Conservation (phyloP, 306 rosid genomes). For the Astragalus membranaceus region DNA sequence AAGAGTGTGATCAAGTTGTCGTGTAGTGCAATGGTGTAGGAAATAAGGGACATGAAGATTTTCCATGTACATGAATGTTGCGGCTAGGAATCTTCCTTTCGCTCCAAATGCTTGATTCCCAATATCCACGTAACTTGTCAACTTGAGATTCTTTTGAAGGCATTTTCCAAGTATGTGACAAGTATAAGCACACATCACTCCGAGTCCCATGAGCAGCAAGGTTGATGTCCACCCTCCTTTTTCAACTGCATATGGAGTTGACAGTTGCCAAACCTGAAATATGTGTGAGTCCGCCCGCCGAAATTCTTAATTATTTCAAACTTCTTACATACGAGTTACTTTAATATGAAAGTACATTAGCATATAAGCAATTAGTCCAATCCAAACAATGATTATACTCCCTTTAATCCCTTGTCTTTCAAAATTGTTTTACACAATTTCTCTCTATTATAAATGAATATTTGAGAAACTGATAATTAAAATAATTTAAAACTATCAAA, state of each 20-base stretch:
- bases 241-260: constrained; percentile 66
- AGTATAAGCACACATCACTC: constrained; percentile 41
- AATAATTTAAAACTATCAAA: too few species aligned
- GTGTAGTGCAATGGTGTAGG: constrained; percentile 76
- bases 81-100: constrained; percentile 44
- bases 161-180: constrained; percentile 57
- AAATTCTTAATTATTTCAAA: too few species aligned
- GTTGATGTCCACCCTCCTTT: constrained; percentile 59
- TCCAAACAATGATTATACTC: too few species aligned
- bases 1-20: constrained; percentile 51
- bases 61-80: constrained; percentile 48
- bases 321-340: too few species aligned
- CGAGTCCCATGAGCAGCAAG: constrained; percentile 46
- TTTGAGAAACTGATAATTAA: too few species aligned
- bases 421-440: too few species aligned
- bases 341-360: too few species aligned
- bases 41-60: constrained; percentile 70
- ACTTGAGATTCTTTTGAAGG: constrained; percentile 46
- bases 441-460: too few species aligned
- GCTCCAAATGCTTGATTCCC: constrained; percentile 62
- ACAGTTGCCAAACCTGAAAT: constrained; percentile 60
- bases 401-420: too few species aligned
- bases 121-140: constrained; percentile 50
- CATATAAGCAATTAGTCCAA: too few species aligned
- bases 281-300: too few species aligned